These are phyloP conservation scores for Solanum aculeatissimum DNA, from an alignment of 305 asterid species.

Conservation along the genomic window DNA sequence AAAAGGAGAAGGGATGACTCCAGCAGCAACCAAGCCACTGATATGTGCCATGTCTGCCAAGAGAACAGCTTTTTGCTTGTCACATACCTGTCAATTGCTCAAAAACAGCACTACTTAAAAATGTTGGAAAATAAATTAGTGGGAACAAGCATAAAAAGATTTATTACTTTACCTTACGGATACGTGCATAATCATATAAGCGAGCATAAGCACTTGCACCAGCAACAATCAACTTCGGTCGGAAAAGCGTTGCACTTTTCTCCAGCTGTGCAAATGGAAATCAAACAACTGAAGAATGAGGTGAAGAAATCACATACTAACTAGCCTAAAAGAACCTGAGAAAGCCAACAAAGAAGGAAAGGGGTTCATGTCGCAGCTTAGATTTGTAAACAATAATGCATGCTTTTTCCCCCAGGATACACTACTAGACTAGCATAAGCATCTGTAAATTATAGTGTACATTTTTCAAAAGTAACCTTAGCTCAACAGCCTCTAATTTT, in stretches of 20 bases:
- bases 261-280: conserved; percentile 52
- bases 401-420: background rate
- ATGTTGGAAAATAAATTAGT: background rate
- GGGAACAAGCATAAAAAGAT: background rate
- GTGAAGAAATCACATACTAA: background rate
- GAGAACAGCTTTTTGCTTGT: conserved; percentile 76
- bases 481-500: background rate
- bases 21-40: conserved; percentile 97
- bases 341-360: background rate
- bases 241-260: conserved; percentile 78
- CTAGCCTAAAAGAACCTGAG: background rate
- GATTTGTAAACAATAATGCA: background rate
- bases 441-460: background rate
- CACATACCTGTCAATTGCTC: conserved; percentile 59
- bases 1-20: conserved; percentile 94
- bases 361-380: background rate
- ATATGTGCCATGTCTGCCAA: conserved; percentile 99
- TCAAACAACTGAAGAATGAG: conserved; percentile 2
- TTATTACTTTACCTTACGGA: conserved; percentile 52
- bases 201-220: conserved; percentile 99
- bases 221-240: conserved; percentile 90
- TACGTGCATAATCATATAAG: conserved; percentile 71
- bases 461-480: background rate
- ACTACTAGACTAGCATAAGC: background rate
- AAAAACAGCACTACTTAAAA: background rate